These are phyloP conservation scores for Cardamine chenopodiifolia DNA, from an alignment of 345 rosid species.

Conservation along the genomic window DNA sequence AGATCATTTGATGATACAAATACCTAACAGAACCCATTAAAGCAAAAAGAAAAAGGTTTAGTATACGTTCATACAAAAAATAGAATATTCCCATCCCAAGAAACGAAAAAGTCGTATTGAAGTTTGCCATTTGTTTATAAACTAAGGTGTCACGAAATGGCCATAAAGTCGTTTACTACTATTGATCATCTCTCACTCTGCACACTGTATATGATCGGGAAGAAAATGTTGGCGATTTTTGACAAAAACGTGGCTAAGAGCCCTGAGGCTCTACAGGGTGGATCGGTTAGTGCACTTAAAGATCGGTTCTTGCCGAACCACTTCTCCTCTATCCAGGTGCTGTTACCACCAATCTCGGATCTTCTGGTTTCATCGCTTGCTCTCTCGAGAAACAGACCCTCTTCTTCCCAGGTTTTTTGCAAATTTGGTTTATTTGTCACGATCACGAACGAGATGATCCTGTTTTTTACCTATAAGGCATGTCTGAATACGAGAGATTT, in stretches of 20 bases:
- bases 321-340: slow-evolving; percentile 62
- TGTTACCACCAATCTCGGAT: slow-evolving; percentile 73
- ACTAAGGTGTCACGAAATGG: background rate
- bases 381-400: slow-evolving; percentile 72
- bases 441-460: background rate
- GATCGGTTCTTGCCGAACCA: slow-evolving; percentile 66
- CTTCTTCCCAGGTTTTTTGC: slow-evolving; percentile 74
- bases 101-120: slow-evolving; percentile 16
- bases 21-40: background rate
- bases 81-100: slow-evolving; percentile 18
- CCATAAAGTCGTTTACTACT: slow-evolving; percentile 20
- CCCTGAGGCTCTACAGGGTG: slow-evolving; percentile 70
- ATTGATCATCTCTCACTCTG: slow-evolving; percentile 22
- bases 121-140: slow-evolving; percentile 25
- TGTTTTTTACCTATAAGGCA: background rate
- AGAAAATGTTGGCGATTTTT: slow-evolving; percentile 81
- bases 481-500: background rate
- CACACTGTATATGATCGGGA: slow-evolving; percentile 8
- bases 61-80: background rate
- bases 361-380: slow-evolving; percentile 77
- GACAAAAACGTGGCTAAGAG: slow-evolving; percentile 82
- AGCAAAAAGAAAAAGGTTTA: background rate
- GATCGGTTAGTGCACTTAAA: slow-evolving; percentile 59
- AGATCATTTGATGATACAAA: background rate
- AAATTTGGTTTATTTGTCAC: background rate